Evolutionary conservation across 2,329 filamentous ascomycete genomes (phyloP).

Genomic region (Monilinia laxa): DNA sequence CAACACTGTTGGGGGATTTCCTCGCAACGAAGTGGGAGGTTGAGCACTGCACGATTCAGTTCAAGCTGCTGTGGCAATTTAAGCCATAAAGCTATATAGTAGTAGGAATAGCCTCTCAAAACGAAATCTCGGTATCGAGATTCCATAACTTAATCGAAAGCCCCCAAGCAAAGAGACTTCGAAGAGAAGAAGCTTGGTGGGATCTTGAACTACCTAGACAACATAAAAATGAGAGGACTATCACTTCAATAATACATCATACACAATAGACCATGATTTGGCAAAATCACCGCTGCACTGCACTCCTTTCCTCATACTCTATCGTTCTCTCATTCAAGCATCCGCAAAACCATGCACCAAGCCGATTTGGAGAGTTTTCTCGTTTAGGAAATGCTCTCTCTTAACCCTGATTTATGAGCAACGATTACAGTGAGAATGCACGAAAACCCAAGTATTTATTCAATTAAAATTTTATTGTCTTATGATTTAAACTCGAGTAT

Average conservation of each 20-base stretch:
- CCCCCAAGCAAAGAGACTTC: slow-evolving; percentile 16
- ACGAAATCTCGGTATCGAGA: not conserved
- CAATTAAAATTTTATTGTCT: not conserved
- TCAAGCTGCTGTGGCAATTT: not conserved
- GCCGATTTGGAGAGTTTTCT: too few species aligned
- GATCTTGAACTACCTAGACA: not conserved
- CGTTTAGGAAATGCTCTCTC: too few species aligned
- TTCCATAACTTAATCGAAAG: not conserved
- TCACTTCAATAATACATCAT: not conserved
- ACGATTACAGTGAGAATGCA: too few species aligned
- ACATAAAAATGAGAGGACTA: not conserved
- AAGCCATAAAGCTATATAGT: not conserved
- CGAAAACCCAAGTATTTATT: not conserved
- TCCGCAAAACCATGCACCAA: not conserved
- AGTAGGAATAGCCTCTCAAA: not conserved
- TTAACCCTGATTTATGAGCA: too few species aligned
- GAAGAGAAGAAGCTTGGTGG: slow-evolving; percentile 5
- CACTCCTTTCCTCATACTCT: not conserved
- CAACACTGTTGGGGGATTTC: too few species aligned
- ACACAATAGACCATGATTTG: not conserved
- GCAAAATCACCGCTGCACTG: not conserved
- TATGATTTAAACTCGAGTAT: not conserved
- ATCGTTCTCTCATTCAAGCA: not conserved
- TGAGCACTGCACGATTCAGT: not conserved
- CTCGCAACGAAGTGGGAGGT: too few species aligned